Conservation (phyloP, 176 grass and related monocot genomes). For the Aegilops bicornis region DNA sequence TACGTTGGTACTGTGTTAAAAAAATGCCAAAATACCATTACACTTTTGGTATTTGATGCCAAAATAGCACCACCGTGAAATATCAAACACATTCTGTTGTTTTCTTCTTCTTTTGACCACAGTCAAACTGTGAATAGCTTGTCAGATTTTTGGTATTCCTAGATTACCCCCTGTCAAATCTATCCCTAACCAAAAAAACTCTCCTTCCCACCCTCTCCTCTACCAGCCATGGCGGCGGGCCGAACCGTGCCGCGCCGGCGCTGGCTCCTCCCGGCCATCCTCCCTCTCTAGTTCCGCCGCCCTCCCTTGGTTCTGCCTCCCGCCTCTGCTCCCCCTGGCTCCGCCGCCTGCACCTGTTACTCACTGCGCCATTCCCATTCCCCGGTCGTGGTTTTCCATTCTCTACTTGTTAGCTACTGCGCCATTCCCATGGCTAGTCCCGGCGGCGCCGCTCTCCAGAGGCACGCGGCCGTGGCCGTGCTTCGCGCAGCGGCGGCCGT, state of each 20-base stretch:
- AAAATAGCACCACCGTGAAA: too few species aligned
- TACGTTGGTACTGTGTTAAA: too few species aligned
- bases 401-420: not conserved
- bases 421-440: constrained; percentile 28
- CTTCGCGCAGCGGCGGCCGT: constrained; percentile 33
- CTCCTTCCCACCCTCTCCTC: not conserved
- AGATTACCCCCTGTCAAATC: not conserved
- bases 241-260: not conserved
- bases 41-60: too few species aligned
- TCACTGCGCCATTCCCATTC: too few species aligned
- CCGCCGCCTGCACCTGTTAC: too few species aligned
- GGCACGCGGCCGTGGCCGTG: constrained; percentile 34
- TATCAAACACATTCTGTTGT: too few species aligned
- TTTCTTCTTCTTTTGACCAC: not conserved
- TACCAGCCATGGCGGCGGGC: not conserved
- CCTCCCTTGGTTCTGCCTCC: not conserved
- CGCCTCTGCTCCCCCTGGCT: too few species aligned
- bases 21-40: too few species aligned
- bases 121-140: not conserved
- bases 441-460: constrained; percentile 37
- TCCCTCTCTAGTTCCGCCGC: not conserved
- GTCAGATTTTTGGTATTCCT: not conserved
- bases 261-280: not conserved
- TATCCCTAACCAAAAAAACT: not conserved
- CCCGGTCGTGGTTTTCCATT: not conserved